These are phyloP conservation scores for Agaricales sp. DNA, from an alignment of 1,284 basidiomycete genomes.

Conservation along the genomic window DNA sequence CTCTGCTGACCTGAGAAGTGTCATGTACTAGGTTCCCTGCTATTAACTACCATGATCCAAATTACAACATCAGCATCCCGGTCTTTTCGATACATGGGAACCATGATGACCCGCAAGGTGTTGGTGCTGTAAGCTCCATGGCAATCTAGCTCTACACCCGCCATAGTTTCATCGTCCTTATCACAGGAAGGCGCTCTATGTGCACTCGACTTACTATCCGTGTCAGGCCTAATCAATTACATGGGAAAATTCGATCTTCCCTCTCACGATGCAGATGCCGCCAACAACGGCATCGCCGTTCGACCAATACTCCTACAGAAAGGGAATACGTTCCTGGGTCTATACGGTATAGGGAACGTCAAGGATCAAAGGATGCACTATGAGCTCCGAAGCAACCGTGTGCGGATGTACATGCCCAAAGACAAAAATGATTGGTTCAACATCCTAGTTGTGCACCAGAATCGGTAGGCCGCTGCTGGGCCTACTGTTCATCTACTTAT, in stretches of 20 bases:
- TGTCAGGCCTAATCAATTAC: conserved; percentile 92
- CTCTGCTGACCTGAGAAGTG: conserved; percentile 17
- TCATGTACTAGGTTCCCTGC: conserved; percentile 89
- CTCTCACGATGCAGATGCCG: conserved; percentile 52
- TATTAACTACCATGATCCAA: conserved; percentile 95
- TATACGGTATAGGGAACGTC: conserved; percentile 96
- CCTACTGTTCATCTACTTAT: conserved; percentile 3
- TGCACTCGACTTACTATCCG: conserved; percentile 90
- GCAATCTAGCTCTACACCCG: neutral
- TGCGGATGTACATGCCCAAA: conserved; percentile 91
- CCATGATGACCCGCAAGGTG: conserved; percentile 97
- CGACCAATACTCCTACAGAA: conserved; percentile 86
- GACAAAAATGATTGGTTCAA: conserved; percentile 95
- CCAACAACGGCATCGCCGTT: conserved; percentile 74
- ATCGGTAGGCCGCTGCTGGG: too few relatives aligned
- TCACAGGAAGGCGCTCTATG: conserved; percentile 89
- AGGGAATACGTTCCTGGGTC: conserved; percentile 74
- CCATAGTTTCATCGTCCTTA: conserved; percentile 4
- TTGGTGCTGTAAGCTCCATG: conserved; percentile 59
- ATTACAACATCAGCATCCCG: conserved; percentile 90
- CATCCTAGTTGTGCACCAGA: conserved; percentile 89
- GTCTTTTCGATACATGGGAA: conserved; percentile 99
- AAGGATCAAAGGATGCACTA: conserved; percentile 95
- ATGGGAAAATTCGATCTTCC: conserved; percentile 87
- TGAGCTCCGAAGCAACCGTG: conserved; percentile 87